Evolutionary conservation across 371 early-diverging fungal species (phyloP).

Genomic region (Mortierella sp.): DNA sequence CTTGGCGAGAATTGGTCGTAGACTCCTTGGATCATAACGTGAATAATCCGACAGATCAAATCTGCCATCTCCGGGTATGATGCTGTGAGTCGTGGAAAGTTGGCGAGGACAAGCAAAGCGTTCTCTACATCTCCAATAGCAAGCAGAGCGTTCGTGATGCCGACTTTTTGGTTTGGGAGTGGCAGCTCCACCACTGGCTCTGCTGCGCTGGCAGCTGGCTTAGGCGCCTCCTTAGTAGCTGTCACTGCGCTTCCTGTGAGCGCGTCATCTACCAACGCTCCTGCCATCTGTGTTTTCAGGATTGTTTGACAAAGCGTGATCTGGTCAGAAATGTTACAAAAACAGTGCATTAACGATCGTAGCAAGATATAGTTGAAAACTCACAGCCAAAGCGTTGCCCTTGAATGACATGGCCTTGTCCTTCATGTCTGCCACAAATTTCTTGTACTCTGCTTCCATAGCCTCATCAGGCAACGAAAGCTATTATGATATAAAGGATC

Average conservation of each 20-base stretch:
- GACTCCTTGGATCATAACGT: slow-evolving; percentile 67
- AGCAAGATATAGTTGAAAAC: background rate
- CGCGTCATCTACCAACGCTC: slow-evolving; percentile 61
- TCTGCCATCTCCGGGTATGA: slow-evolving; percentile 74
- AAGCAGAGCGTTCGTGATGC: slow-evolving; percentile 72
- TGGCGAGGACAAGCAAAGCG: slow-evolving; percentile 66
- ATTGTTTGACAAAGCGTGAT: no score
- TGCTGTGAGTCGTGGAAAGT: slow-evolving; percentile 70
- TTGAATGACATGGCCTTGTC: slow-evolving; percentile 43
- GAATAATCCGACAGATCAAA: slow-evolving; percentile 72
- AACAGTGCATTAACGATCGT: no score
- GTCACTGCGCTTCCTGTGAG: slow-evolving; percentile 8
- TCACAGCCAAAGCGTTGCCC: slow-evolving; percentile 40
- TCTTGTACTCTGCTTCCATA: slow-evolving; percentile 62
- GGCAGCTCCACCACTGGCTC: slow-evolving; percentile 16
- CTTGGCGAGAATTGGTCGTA: slow-evolving; percentile 62
- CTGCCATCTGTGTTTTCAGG: slow-evolving; percentile 46
- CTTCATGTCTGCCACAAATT: slow-evolving; percentile 58
- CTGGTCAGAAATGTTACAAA: no score
- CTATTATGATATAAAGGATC: slow-evolving; percentile 26
- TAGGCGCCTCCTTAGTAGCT: slow-evolving; percentile 16
- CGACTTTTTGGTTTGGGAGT: slow-evolving; percentile 72
- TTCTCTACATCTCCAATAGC: slow-evolving; percentile 76
- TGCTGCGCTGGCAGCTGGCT: slow-evolving; percentile 24
- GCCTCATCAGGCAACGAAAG: slow-evolving; percentile 73